Conservation (phyloP, 345 rosid species). For the Pistacia atlantica region DNA sequence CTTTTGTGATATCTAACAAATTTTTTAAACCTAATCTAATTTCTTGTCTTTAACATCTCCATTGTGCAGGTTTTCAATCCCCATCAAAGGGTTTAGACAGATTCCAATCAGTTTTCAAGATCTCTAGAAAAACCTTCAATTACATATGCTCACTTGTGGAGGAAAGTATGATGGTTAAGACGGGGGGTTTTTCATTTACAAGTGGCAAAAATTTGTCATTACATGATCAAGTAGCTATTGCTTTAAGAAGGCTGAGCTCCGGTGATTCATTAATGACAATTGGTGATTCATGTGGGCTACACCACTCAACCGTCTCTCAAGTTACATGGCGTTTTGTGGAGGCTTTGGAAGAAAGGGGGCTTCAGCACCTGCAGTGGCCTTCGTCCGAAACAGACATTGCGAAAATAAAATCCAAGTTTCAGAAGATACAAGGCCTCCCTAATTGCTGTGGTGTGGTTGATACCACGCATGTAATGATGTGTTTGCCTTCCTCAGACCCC, state of each 20-base stretch:
- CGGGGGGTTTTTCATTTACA: conserved; percentile 39
- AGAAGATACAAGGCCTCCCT: conserved; percentile 56
- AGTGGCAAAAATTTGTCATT: conserved; percentile 51
- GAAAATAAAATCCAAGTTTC: conserved; percentile 53
- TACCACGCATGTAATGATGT: conserved; percentile 57
- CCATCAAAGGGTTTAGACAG: conserved; percentile 40
- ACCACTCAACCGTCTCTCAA: conserved; percentile 63
- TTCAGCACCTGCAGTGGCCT: conserved; percentile 63
- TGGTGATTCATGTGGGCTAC: conserved; percentile 59
- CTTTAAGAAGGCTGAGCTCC: conserved; percentile 59
- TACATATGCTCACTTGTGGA: conserved; percentile 62
- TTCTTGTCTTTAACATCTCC: conserved; percentile 6
- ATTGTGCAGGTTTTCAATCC: conserved; percentile 45
- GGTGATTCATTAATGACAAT: conserved; percentile 50
- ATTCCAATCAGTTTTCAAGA: conserved; percentile 44
- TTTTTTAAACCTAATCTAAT: neutral
- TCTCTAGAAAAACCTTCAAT: conserved; percentile 52
- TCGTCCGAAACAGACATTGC: conserved; percentile 38
- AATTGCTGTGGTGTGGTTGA: conserved; percentile 68
- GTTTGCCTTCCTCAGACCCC: conserved; percentile 52
- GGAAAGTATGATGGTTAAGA: conserved; percentile 46
- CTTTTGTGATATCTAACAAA: neutral
- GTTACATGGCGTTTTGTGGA: conserved; percentile 72
- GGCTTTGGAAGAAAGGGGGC: conserved; percentile 63
- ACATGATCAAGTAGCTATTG: conserved; percentile 60